Percentiles rank a stretch among this genome's conserved stretches.
Conservation (phyloP, 192 early-diverging fungal species). For the Linnemannia exigua region DNA sequence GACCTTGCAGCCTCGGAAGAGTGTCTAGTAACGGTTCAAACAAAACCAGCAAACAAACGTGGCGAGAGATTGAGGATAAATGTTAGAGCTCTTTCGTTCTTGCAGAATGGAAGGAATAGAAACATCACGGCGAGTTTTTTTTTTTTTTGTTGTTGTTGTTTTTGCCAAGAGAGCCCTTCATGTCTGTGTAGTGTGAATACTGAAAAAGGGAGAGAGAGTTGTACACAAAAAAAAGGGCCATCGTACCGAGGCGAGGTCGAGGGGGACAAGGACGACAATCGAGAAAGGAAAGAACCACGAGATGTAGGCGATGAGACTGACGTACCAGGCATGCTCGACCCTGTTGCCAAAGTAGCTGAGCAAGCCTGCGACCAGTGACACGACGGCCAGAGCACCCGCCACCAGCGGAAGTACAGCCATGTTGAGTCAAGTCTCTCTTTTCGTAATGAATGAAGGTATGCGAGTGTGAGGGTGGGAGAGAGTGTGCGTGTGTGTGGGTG, state of each 20-base stretch:
- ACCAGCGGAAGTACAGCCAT: constrained; percentile 57
- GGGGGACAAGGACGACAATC: constrained; percentile 89
- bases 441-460: not conserved
- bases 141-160: constrained; percentile 13
- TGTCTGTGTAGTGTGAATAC: not conserved
- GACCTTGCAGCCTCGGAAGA: constrained; percentile 74
- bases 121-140: not conserved
- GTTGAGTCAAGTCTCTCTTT: not conserved
- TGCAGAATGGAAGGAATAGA: not conserved
- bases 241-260: constrained; percentile 90
- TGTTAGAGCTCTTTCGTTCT: too few relatives aligned
- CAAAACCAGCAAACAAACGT: not conserved
- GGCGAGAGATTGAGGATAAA: too few relatives aligned
- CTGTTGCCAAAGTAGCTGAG: constrained; percentile 87
- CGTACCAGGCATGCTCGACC: constrained; percentile 86
- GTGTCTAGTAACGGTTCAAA: constrained; percentile 63
- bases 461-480: not conserved
- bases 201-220: not conserved
- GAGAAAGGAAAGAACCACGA: constrained; percentile 95
- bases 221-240: too few relatives aligned
- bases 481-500: not conserved
- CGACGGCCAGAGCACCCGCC: constrained; percentile 65
- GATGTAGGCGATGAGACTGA: constrained; percentile 76
- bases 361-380: constrained; percentile 68
- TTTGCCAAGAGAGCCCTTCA: constrained; percentile 16